These are phyloP conservation scores for Colletotrichum sp. DNA, from an alignment of 2,329 filamentous ascomycete species.

Conservation along the genomic window DNA sequence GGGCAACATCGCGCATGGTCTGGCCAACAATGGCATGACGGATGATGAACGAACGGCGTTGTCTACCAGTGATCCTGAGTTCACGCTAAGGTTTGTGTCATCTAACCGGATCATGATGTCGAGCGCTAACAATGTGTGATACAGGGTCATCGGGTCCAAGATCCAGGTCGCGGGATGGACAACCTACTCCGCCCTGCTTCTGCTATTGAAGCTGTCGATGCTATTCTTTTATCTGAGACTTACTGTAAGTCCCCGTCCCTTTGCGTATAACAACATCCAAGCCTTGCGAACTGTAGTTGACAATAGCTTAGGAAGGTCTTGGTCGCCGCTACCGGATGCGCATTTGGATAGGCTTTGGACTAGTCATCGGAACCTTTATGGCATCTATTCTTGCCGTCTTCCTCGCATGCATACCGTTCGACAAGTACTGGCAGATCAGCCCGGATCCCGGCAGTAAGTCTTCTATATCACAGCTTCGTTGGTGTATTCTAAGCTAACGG, in stretches of 20 bases:
- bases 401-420: constrained; percentile 56
- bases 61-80: constrained; percentile 48
- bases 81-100: constrained; percentile 35
- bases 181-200: constrained; percentile 57
- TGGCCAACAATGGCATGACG: constrained; percentile 65
- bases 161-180: constrained; percentile 62
- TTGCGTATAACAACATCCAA: neutral
- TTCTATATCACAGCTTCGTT: neutral
- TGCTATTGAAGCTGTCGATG: constrained; percentile 62
- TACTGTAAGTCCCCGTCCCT: constrained; percentile 34
- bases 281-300: neutral
- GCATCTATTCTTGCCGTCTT: constrained; percentile 54
- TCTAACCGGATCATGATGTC: neutral
- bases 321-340: constrained; percentile 44
- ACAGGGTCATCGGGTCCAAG: constrained; percentile 59
- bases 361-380: constrained; percentile 55
- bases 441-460: constrained; percentile 60
- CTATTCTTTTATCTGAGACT: constrained; percentile 61
- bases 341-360: constrained; percentile 53
- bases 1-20: constrained; percentile 50
- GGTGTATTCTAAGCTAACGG: neutral
- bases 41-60: constrained; percentile 50
- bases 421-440: constrained; percentile 63
- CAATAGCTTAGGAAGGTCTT: constrained; percentile 35
- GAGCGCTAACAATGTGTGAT: neutral